Percentiles rank a stretch among this genome's conserved stretches.
These are phyloP conservation scores for Trichosporon sp. DNA, from an alignment of 1,284 basidiomycete genomes.

Conservation along the genomic window DNA sequence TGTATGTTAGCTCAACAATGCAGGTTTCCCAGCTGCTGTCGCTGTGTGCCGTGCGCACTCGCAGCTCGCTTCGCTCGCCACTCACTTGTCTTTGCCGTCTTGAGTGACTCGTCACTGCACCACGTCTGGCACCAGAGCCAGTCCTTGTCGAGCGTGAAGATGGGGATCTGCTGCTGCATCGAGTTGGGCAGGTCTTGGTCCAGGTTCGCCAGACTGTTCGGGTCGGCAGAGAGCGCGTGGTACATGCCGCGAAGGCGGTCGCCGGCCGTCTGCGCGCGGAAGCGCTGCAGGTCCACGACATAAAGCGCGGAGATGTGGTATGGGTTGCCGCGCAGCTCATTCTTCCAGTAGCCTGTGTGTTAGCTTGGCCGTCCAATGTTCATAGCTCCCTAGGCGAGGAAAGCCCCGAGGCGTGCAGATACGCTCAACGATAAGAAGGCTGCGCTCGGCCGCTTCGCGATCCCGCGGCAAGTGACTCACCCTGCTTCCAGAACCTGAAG, in stretches of 20 bases:
- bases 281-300: conserved; percentile 92
- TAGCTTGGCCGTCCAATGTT: conserved; percentile 5
- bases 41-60: too few relatives aligned
- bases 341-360: conserved; percentile 73
- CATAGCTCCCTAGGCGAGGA: too few relatives aligned
- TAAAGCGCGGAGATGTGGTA: conserved; percentile 92
- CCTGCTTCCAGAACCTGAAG: conserved; percentile 97
- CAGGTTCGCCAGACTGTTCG: conserved; percentile 87
- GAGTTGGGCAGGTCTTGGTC: conserved; percentile 98
- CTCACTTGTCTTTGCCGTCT: conserved; percentile 59
- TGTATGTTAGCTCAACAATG: too few relatives aligned
- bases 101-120: conserved; percentile 59
- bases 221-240: conserved; percentile 89
- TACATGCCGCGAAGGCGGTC: conserved; percentile 91
- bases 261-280: conserved; percentile 68
- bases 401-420: too few relatives aligned
- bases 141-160: conserved; percentile 81
- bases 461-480: conserved; percentile 40
- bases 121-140: conserved; percentile 80
- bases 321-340: conserved; percentile 74
- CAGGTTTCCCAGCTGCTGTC: too few relatives aligned
- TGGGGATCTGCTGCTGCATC: conserved; percentile 81
- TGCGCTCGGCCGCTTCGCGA: not conserved
- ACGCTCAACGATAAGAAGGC: too few relatives aligned
- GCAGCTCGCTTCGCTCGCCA: too few relatives aligned